Conservation (phyloP, 2,329 filamentous ascomycete genomes). For the Fusarium veterinarium region DNA sequence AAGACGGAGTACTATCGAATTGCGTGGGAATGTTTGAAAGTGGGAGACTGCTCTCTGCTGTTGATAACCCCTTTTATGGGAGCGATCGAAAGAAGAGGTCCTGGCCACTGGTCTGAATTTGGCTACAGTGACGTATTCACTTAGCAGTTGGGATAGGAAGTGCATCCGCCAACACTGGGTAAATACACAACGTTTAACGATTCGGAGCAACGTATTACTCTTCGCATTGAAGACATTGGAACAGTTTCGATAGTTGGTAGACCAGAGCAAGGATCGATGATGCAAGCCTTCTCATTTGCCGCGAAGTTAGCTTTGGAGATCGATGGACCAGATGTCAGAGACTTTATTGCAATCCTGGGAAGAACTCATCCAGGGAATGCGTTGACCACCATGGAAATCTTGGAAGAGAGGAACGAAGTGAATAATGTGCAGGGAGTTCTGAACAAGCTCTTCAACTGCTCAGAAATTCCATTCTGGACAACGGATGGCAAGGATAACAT, state of each 20-base stretch:
- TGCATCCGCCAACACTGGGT: fast-evolving
- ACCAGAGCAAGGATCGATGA: neutral
- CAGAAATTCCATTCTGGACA: neutral
- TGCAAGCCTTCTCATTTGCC: too few relatives aligned
- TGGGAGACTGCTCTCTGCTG: neutral
- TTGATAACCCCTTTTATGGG: neutral
- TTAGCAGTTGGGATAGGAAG: neutral
- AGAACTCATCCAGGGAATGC: neutral
- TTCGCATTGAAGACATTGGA: neutral
- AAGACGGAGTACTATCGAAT: neutral
- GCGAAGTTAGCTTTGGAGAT: neutral
- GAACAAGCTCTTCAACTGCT: neutral
- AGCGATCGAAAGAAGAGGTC: neutral
- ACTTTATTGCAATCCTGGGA: neutral
- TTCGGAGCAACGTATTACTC: neutral
- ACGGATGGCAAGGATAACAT: neutral
- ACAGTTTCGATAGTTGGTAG: neutral
- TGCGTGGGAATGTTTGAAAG: neutral
- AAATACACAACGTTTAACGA: neutral
- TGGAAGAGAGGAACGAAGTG: neutral
- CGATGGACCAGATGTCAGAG: neutral
- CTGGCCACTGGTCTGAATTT: neutral
- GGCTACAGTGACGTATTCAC: neutral
- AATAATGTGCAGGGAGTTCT: neutral
- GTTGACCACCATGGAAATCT: neutral